These are phyloP conservation scores for Xerocomus cyaneibrunnescens DNA, from an alignment of 1,284 basidiomycete species.

Conservation along the genomic window DNA sequence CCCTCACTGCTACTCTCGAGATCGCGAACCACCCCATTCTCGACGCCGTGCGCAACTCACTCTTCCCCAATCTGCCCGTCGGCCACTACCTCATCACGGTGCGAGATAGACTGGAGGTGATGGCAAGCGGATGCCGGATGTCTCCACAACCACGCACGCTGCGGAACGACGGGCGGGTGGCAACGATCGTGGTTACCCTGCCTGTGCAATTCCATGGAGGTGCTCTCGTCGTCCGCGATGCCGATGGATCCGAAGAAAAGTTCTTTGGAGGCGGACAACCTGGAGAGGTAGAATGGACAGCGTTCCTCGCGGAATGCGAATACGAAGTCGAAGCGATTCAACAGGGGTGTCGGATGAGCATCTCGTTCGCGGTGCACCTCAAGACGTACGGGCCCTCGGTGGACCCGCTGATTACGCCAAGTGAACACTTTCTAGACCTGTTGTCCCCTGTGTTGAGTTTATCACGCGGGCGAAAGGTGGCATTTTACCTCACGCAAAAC, in stretches of 20 bases:
- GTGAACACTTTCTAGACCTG: conserved; percentile 68
- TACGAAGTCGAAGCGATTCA: conserved; percentile 70
- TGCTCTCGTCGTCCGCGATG: conserved; percentile 54
- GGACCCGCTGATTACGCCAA: conserved; percentile 67
- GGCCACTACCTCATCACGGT: conserved; percentile 69
- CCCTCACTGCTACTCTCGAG: conserved; percentile 72
- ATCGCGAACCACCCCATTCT: conserved; percentile 77
- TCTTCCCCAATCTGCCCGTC: conserved; percentile 65
- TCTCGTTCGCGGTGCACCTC: conserved; percentile 70
- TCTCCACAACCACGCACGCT: conserved; percentile 51
- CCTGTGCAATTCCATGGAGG: conserved; percentile 74
- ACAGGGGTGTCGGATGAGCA: conserved; percentile 64
- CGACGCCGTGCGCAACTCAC: conserved; percentile 64
- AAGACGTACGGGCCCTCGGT: conserved; percentile 63
- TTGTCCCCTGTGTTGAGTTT: conserved; percentile 68
- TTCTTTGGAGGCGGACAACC: conserved; percentile 62
- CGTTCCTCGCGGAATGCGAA: conserved; percentile 69
- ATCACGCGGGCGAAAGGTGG: conserved; percentile 66
- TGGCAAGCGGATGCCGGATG: conserved; percentile 59
- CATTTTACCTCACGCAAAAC: conserved; percentile 66
- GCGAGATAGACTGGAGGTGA: conserved; percentile 68
- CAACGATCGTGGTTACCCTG: conserved; percentile 69
- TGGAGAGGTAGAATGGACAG: conserved; percentile 72
- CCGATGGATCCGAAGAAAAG: conserved; percentile 58
- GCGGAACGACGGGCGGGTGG: conserved; percentile 63